Conservation (phyloP, 352 stramenopile species). For the Globisporangium perplexum region DNA sequence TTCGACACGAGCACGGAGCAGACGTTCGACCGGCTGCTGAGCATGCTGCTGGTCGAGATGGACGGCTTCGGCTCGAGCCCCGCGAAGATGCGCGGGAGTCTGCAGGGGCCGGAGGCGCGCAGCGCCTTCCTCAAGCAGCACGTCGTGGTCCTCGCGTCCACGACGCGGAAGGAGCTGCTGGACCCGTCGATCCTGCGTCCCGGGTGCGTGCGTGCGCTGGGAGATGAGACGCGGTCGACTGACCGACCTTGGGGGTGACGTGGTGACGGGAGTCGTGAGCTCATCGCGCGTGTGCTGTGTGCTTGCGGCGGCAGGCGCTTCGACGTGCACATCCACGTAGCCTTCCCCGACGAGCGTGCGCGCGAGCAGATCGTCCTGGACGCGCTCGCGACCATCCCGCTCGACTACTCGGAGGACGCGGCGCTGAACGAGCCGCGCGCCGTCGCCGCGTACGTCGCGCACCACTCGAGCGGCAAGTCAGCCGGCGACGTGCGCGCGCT, state of each 20-base stretch:
- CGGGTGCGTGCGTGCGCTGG: conserved; percentile 33
- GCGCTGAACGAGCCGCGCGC: conserved; percentile 21
- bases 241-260: background rate
- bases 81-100: conserved; percentile 24
- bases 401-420: conserved; percentile 41
- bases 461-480: conserved; percentile 42
- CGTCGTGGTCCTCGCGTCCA: conserved; percentile 83
- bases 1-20: conserved; percentile 91
- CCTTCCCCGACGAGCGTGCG: conserved; percentile 52
- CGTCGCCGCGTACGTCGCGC: conserved; percentile 46
- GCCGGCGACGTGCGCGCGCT: conserved; percentile 57
- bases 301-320: conserved; percentile 48
- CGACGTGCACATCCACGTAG: conserved; percentile 68
- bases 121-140: conserved; percentile 74
- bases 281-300: background rate
- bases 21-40: conserved; percentile 90
- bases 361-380: conserved; percentile 44
- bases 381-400: conserved; percentile 37
- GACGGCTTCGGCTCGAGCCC: conserved; percentile 72
- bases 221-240: background rate
- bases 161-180: conserved; percentile 61
- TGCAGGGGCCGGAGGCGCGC: conserved; percentile 30
- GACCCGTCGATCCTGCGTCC: conserved; percentile 84
- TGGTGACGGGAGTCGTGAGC: background rate
- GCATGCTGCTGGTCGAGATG: conserved; percentile 89